Conservation (phyloP, 768 basidiomycete species). For the Mycena metata region DNA sequence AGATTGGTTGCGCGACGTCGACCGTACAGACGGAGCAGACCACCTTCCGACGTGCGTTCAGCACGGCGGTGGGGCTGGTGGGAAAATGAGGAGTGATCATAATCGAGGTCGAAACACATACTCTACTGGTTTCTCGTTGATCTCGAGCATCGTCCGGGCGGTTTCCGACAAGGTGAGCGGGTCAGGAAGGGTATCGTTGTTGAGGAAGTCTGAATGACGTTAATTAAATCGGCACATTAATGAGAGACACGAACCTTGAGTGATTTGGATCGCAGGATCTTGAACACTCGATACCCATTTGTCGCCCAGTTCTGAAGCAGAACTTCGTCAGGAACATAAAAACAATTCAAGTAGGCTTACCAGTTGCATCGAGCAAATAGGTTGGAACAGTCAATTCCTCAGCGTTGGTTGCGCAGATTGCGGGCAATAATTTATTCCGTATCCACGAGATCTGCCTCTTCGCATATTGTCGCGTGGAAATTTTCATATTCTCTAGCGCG, state of each 20-base stretch:
- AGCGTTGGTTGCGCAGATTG: slow-evolving; percentile 64
- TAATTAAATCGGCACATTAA: background rate
- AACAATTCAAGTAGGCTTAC: slow-evolving; percentile 49
- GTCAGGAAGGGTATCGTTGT: slow-evolving; percentile 62
- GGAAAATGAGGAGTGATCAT: background rate
- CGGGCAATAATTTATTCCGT: slow-evolving; percentile 88
- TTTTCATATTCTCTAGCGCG: slow-evolving; percentile 86
- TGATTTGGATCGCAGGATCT: slow-evolving; percentile 62
- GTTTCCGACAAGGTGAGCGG: slow-evolving; percentile 67
- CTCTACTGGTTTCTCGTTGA: slow-evolving; percentile 62
- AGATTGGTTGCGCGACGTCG: slow-evolving; percentile 70
- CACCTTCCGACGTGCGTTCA: slow-evolving; percentile 68
- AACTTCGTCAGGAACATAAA: background rate
- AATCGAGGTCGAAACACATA: slow-evolving; percentile 42
- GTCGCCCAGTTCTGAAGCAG: slow-evolving; percentile 60
- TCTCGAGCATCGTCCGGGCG: slow-evolving; percentile 66
- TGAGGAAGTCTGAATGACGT: slow-evolving; percentile 68
- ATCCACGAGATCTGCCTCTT: slow-evolving; percentile 95
- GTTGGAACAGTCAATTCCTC: slow-evolving; percentile 50
- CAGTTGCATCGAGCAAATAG: slow-evolving; percentile 78
- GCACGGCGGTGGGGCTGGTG: slow-evolving; percentile 67
- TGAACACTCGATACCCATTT: slow-evolving; percentile 72
- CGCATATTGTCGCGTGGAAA: slow-evolving; percentile 91
- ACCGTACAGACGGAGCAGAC: slow-evolving; percentile 75
- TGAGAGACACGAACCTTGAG: slow-evolving; percentile 55